Base-by-base conservation (phyloP, 495 filamentous ascomycete genomes). In the Tetracladium marchalianum region DNA sequence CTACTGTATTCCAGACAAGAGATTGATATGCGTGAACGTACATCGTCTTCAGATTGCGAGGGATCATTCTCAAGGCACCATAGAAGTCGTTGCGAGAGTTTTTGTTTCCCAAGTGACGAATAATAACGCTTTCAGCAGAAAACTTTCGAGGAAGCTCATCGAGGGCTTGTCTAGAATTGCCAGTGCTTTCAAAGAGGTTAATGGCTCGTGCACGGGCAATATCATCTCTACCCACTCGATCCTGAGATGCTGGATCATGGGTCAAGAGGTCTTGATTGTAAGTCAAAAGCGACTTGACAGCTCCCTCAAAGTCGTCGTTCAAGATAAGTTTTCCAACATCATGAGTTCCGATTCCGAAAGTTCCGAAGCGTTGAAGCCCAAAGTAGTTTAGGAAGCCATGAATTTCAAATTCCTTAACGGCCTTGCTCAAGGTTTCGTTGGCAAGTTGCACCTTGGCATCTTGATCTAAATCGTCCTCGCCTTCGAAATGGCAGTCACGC, bases 1-100 rank as follows among this genome's bases (percentile, higher is more conserved):
- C 87, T 18, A 80, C 87, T 46, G 72, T 68, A 65, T 98, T 98
- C 90, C 90, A 98, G 8, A 98, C 82, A 9, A 88, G 72, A 5
- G 84, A 90, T 60, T 98, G 92, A 65, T 94, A 96, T 22, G 93
- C 92, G 54, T 98, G 92, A 11, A 93, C 81, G 53, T 98, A 98
- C 85, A 97, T 96, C 32, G 86, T 72, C 12, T 85, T 78, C 63
- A 95, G 71, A 33, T 83, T 82, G 1, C 89, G 74, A 7, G 77
- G 81, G 46, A 97, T 86, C 24, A 69, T 69, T 58, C 80, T 73
- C 43, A 98, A 59, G 0, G 90, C 88, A 11, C 87, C 88, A 39
- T 84, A 70, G 55, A 75, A 89, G 63, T 98, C 90, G 19, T 57
- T 65, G 4, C 59, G 47, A 42, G 47, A 57, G 34, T 46, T 57